phyloP scores from a whole-genome alignment of 2,329 filamentous ascomycete genomes.

The Allantophomopsis cytisporea region DNA sequence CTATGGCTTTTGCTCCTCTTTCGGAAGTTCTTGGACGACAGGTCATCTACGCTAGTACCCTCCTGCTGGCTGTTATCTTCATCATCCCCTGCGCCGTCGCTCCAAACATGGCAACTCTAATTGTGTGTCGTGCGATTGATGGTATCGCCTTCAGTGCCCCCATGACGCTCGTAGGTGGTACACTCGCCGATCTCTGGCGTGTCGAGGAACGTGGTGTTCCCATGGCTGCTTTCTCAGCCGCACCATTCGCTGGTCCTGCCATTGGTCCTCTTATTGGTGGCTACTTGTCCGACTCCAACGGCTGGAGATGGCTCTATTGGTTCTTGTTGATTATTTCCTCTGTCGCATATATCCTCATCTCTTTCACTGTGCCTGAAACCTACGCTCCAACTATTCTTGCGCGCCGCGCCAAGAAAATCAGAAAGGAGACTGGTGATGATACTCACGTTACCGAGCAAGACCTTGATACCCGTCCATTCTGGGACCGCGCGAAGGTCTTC shows the following conservation, averaged over 20 bases:
- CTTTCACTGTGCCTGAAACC: slow-evolving; percentile 83
- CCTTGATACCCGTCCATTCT: slow-evolving; percentile 56
- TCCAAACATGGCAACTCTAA: slow-evolving; percentile 61
- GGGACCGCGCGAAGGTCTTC: slow-evolving; percentile 59
- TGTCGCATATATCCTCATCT: slow-evolving; percentile 60
- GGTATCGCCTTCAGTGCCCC: slow-evolving; percentile 77
- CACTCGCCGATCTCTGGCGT: slow-evolving; percentile 70
- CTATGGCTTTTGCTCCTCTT: slow-evolving; percentile 67
- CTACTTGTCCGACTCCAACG: slow-evolving; percentile 53
- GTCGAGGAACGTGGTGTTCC: slow-evolving; percentile 75
- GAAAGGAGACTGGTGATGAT: slow-evolving; percentile 51
- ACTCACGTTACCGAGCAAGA: slow-evolving; percentile 71
- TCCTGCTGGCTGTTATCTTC: slow-evolving; percentile 55
- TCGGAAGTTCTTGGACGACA: slow-evolving; percentile 63
- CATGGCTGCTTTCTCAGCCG: slow-evolving; percentile 76
- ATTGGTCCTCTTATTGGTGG: slow-evolving; percentile 67
- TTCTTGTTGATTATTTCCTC: slow-evolving; percentile 67
- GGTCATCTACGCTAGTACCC: slow-evolving; percentile 42
- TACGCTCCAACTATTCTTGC: slow-evolving; percentile 71
- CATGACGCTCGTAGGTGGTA: slow-evolving; percentile 77
- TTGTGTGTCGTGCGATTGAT: slow-evolving; percentile 66
- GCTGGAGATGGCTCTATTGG: slow-evolving; percentile 83
- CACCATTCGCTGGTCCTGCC: slow-evolving; percentile 71
- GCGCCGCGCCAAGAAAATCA: slow-evolving; percentile 55
- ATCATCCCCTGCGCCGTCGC: slow-evolving; percentile 69